Conservation (phyloP, 1,284 basidiomycete species). For the Waitea zeae region DNA sequence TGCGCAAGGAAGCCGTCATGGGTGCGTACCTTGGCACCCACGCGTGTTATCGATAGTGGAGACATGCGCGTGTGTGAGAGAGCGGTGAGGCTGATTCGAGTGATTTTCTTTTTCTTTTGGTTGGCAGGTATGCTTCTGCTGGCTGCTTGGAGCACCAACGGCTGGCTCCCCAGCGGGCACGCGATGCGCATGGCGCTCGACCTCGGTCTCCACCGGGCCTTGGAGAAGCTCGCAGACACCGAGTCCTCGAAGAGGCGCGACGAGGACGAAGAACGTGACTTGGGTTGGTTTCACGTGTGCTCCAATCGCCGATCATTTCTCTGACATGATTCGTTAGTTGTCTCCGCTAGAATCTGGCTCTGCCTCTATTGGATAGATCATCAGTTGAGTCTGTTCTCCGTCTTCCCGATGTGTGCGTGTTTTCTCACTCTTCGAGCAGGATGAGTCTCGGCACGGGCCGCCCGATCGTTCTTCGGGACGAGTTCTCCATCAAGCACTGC, state of each 20-base stretch:
- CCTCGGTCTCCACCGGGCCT: slow-evolving; percentile 75
- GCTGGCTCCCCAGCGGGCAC: slow-evolving; percentile 84
- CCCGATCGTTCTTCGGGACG: slow-evolving; percentile 78
- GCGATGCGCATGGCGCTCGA: slow-evolving; percentile 92
- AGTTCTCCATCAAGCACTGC: slow-evolving; percentile 73
- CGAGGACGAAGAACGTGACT: slow-evolving; percentile 65
- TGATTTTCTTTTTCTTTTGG: neutral
- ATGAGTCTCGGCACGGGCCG: slow-evolving; percentile 84
- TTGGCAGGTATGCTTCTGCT: slow-evolving; percentile 68
- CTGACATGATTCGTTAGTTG: slow-evolving; percentile 42
- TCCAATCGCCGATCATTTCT: no score
- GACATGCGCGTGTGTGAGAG: no score
- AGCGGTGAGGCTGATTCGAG: neutral
- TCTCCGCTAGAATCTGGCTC: slow-evolving; percentile 85
- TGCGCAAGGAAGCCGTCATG: slow-evolving; percentile 88
- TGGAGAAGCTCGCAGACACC: slow-evolving; percentile 78
- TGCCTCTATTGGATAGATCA: slow-evolving; percentile 90
- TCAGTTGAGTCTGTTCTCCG: no score
- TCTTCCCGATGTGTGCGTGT: no score
- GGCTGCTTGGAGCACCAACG: slow-evolving; percentile 86
- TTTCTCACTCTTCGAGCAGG: slow-evolving; percentile 22
- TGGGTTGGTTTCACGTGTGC: slow-evolving; percentile 28
- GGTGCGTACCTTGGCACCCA: slow-evolving; percentile 28
- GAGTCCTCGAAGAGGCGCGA: slow-evolving; percentile 49
- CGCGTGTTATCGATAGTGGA: no score